Evolutionary conservation across 352 stramenopile genomes (phyloP), one percentile per base, ranked within the genome.

Genomic region (Pythium myriotylum): DNA sequence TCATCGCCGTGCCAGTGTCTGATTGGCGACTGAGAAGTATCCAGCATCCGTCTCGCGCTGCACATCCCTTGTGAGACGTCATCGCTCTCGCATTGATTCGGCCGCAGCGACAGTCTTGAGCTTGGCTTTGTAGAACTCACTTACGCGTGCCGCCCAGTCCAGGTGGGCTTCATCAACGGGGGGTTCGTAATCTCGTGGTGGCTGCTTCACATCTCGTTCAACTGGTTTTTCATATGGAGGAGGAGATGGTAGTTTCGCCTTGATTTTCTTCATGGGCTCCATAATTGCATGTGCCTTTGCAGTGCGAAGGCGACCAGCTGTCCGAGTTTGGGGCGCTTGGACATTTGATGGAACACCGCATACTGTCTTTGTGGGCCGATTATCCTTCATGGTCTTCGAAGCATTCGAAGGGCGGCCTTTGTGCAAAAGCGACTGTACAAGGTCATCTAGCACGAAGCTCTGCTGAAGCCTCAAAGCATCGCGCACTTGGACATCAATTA

Each of bases 81-180:
- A 35, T 10, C 10, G 29, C 29, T 5, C 29, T 5, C 29, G n/a
- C n/a, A n/a, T n/a, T n/a, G 10, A 35, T 10, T 35, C 19, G 35
- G 41, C 27, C 8, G 47, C 35, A 59, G 35, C 46, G 0, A 46
- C 26, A 24, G 33, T 43, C 8, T 54, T 41, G 47, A 51, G 54
- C 12, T 59, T 48, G 24, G 57, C 64, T 20, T 62, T 74, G 73
- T 89, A 91, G 42, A 86, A 67, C 19, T 79, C 73, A 45, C 77
- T 74, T 47, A 88, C 74, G 50, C 79, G 77, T 39, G 73, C 67
- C 1, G 81, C 79, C 81, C 81, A 91, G 39, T 70, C 73, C 51
- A 88, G 42, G 52, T 89, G 77, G 48, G 83, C 69, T 23, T 68
- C 59, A 45, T 64, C 63, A 4, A 26, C 54, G 0, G 55, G 54